Conservation (phyloP, 2,329 filamentous ascomycete genomes). For the Aaosphaeria arxii region DNA sequence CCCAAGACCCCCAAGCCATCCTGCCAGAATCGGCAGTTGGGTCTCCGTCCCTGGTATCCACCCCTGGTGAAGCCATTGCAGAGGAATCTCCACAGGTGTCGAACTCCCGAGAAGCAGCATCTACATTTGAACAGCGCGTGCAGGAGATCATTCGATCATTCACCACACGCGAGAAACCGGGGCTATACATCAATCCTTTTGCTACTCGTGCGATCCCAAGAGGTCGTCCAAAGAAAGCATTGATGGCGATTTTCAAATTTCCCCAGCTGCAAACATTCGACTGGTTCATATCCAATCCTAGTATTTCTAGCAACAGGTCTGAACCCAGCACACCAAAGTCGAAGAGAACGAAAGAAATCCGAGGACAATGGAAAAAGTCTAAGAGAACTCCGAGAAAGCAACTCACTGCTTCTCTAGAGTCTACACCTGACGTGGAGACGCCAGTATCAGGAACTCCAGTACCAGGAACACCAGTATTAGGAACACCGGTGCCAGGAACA, state of each 20-base stretch:
- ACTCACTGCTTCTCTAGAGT: too few relatives aligned
- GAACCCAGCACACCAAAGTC: too few relatives aligned
- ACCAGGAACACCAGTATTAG: neutral
- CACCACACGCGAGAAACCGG: conserved; percentile 28
- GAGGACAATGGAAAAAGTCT: too few relatives aligned
- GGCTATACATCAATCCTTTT: conserved; percentile 46
- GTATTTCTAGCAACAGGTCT: neutral
- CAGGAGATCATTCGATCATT: conserved; percentile 25
- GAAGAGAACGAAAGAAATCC: too few relatives aligned
- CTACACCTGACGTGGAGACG: too few relatives aligned
- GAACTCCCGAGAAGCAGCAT: neutral
- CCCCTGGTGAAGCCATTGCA: too few relatives aligned
- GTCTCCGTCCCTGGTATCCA: too few relatives aligned
- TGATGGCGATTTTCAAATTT: conserved; percentile 44
- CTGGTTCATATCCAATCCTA: conserved; percentile 28
- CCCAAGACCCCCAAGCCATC: too few relatives aligned
- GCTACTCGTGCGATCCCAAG: conserved; percentile 33
- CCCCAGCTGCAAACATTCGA: conserved; percentile 24
- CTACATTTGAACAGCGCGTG: conserved; percentile 7
- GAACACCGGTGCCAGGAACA: neutral
- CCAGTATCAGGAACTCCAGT: neutral
- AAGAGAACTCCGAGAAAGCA: neutral
- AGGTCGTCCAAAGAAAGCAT: conserved; percentile 43
- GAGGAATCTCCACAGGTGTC: neutral
- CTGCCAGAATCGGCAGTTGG: too few relatives aligned